Percentiles rank a stretch among this genome's conserved stretches.
Conservation (phyloP, 768 basidiomycete species). For the Hygrocybe coccinea region DNA sequence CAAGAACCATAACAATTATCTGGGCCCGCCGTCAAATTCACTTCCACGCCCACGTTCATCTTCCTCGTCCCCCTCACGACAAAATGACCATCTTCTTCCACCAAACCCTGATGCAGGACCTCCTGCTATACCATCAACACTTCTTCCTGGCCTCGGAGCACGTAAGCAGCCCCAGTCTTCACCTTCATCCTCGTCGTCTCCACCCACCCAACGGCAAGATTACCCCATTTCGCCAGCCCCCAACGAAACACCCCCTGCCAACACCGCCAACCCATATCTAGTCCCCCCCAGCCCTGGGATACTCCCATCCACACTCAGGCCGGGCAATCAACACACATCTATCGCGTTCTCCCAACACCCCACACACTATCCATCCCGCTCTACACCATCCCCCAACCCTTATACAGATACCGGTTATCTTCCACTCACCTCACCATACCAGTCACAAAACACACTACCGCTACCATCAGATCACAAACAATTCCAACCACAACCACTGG, state of each 20-base stretch:
- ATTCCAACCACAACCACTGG: neutral
- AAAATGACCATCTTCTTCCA: slow-evolving; percentile 9
- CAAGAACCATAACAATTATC: neutral
- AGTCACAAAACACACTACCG: neutral
- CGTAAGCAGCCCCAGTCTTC: neutral
- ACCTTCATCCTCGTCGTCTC: slow-evolving; percentile 3
- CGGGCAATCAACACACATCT: neutral
- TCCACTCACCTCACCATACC: neutral
- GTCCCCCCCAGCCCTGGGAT: no score
- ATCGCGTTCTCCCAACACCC: neutral
- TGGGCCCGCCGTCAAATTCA: slow-evolving; percentile 1
- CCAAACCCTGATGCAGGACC: neutral
- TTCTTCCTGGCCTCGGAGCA: no score
- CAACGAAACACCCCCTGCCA: neutral
- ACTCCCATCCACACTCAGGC: neutral
- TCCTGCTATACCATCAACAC: neutral
- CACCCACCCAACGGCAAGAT: slow-evolving; percentile 12
- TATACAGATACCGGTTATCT: neutral
- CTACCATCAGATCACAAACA: no score
- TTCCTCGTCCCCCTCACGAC: slow-evolving; percentile 6
- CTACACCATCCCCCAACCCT: neutral
- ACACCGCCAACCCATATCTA: neutral
- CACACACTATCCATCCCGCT: neutral
- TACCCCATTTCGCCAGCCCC: neutral
- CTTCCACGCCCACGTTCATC: slow-evolving; percentile 6